phyloP scores from a whole-genome alignment of 331 rosid species.

The Malus hybrid region DNA sequence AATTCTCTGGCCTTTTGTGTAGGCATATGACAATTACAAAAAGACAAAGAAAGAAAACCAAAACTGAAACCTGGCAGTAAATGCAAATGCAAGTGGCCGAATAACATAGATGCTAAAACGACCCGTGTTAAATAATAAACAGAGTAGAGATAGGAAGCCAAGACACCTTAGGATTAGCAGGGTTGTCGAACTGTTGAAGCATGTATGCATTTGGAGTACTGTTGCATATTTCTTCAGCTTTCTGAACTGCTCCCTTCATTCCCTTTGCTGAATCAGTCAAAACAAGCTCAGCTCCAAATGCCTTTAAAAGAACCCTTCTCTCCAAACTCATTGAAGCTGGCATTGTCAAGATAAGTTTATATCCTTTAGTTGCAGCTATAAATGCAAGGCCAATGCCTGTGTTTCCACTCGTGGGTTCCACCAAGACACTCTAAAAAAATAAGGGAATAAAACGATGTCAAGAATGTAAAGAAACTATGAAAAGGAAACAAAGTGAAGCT shows the following conservation, averaged over 20 bases:
- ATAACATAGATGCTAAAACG: background rate
- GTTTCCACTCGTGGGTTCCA: slow-evolving; percentile 98
- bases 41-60: background rate
- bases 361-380: slow-evolving; percentile 95
- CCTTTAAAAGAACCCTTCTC: slow-evolving; percentile 91
- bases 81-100: background rate
- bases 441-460: slow-evolving; percentile 16
- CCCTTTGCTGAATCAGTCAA: slow-evolving; percentile 88
- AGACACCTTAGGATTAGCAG: slow-evolving; percentile 92
- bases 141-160: slow-evolving; percentile 2
- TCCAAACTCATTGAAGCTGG: slow-evolving; percentile 99
- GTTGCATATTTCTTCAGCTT: slow-evolving; percentile 87
- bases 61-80: background rate
- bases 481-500: slow-evolving; percentile 10
- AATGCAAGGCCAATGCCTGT: slow-evolving; percentile 99
- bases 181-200: slow-evolving; percentile 99
- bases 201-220: slow-evolving; percentile 73
- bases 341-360: slow-evolving; percentile 90
- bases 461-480: background rate
- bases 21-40: background rate
- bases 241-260: slow-evolving; percentile 97
- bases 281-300: slow-evolving; percentile 97
- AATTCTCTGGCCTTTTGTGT: background rate
- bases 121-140: background rate
- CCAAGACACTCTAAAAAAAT: slow-evolving; percentile 68